Evolutionary conservation across 2,329 filamentous ascomycete species (phyloP), one percentile per base, ranked within the genome.

Genomic region (Coniella vitis): DNA sequence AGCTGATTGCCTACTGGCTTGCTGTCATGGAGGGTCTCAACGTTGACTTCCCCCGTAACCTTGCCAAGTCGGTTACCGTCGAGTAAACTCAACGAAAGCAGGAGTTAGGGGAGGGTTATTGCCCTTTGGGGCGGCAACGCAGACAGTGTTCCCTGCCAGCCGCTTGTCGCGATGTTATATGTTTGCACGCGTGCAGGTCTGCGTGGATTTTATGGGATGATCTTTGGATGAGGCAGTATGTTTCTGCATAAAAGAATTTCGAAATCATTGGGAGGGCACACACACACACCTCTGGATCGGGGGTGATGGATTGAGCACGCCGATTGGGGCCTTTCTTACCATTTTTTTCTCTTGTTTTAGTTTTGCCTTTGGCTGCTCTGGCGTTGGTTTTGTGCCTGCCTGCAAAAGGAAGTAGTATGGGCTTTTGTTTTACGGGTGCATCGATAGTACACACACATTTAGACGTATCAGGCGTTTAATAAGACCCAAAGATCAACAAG

Each of bases 1-100:
- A 98, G 76, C 79, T 98, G 61, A 96, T 98, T 74, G 88, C 93
- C 52, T 98, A 98, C 80, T 97, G 93, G 91, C 83, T 98, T 57
- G 93, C 93, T 47, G 91, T 98, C 61, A 86, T 86, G 58, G 93
- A 95, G 75, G 91, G 90, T 45, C 76, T 96, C 58, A 97, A 98
- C 67, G 93, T 98, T 53, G 93, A 98, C 68, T 97, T 97, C 82
- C 93, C 93, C 51, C 86, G 93, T 64, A 98, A 98, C 76, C 74
- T 98, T 73, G 93, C 93, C 69, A 98, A 98, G 83, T 95, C 90
- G 56, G 93, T 98, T 57, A 98, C 93, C 56, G 93, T 98, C 59
- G 93, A 98, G 81, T 98, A 91, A 76, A 64, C 10, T 20, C 21
- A 10, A 21, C 19, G 12, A 17, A 13, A 21, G 7, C 13, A 49